Percentiles rank a stretch among this genome's conserved stretches.
Evolutionary conservation across 2,329 filamentous ascomycete genomes (phyloP).

Genomic region (Rhynchosporium graminicola): DNA sequence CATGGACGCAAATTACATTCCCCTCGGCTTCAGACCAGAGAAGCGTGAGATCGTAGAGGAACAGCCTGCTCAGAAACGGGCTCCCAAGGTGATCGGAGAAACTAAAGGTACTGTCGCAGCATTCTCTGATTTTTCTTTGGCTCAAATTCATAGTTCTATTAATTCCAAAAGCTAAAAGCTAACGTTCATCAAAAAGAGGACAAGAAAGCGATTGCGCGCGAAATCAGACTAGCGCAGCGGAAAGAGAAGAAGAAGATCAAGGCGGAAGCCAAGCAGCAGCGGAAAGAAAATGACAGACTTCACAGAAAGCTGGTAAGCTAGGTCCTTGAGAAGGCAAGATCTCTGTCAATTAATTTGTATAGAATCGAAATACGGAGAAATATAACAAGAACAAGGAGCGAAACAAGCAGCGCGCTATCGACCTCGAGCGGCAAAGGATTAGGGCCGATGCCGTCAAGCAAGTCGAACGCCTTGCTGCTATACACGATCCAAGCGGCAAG

Average conservation of each 20-base stretch:
- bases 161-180: background rate
- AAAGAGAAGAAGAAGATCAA: slow-evolving; percentile 37
- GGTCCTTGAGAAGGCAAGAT: background rate
- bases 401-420: slow-evolving; percentile 38
- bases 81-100: slow-evolving; percentile 17
- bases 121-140: background rate
- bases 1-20: slow-evolving; percentile 25
- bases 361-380: slow-evolving; percentile 41
- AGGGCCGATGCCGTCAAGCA: slow-evolving; percentile 38
- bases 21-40: slow-evolving; percentile 13
- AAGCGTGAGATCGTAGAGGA: background rate
- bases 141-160: background rate
- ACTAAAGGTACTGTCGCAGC: slow-evolving; percentile 17
- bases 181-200: slow-evolving; percentile 28
- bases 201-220: slow-evolving; percentile 30
- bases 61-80: background rate
- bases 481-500: slow-evolving; percentile 39
- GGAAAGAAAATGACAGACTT: slow-evolving; percentile 34
- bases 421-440: slow-evolving; percentile 39
- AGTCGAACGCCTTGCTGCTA: slow-evolving; percentile 38
- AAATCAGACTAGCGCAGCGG: slow-evolving; percentile 28
- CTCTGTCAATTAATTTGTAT: slow-evolving; percentile 8
- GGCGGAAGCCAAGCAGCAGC: slow-evolving; percentile 34
- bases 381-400: slow-evolving; percentile 42
- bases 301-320: slow-evolving; percentile 30